phyloP scores from a whole-genome alignment of 352 stramenopile genomes.

The Phytophthora pseudosyringae region DNA sequence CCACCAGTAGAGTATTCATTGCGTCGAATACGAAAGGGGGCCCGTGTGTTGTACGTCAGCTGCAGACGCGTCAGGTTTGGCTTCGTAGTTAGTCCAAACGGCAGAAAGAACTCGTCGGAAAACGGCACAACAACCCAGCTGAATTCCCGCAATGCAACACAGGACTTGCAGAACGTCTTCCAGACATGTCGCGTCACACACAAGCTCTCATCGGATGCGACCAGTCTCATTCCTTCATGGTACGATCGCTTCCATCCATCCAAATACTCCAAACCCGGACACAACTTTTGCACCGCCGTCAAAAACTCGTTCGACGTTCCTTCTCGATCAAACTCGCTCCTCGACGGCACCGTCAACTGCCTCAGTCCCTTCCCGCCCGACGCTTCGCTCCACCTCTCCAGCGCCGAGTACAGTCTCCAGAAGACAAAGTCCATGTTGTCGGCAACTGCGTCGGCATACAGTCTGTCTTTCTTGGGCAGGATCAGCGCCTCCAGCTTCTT shows the following conservation, averaged over 20 bases:
- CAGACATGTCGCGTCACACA: constrained; percentile 43
- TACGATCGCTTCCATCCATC: constrained; percentile 74
- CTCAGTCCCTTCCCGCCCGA: constrained; percentile 33
- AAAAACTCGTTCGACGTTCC: constrained; percentile 48
- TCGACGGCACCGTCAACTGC: constrained; percentile 45
- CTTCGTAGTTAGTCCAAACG: constrained; percentile 51
- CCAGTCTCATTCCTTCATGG: constrained; percentile 40
- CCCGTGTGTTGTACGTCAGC: constrained; percentile 58
- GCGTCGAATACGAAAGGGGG: constrained; percentile 55
- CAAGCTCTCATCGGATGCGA: constrained; percentile 48
- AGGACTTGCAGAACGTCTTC: constrained; percentile 51
- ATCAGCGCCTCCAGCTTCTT: constrained; percentile 44
- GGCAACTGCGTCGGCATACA: constrained; percentile 39
- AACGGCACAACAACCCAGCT: constrained; percentile 77
- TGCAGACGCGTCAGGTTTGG: constrained; percentile 47
- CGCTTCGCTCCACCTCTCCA: constrained; percentile 38
- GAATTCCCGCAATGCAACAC: constrained; percentile 55
- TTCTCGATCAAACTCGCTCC: constrained; percentile 42
- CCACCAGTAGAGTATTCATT: constrained; percentile 56
- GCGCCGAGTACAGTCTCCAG: constrained; percentile 34
- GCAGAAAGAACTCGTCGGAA: constrained; percentile 68
- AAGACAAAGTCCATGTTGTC: constrained; percentile 54
- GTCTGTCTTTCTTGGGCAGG: constrained; percentile 40
- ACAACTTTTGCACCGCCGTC: constrained; percentile 34
- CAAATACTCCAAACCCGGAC: constrained; percentile 63